phyloP scores from a whole-genome alignment of 1,284 basidiomycete genomes.

The Termitomyces sp. region DNA sequence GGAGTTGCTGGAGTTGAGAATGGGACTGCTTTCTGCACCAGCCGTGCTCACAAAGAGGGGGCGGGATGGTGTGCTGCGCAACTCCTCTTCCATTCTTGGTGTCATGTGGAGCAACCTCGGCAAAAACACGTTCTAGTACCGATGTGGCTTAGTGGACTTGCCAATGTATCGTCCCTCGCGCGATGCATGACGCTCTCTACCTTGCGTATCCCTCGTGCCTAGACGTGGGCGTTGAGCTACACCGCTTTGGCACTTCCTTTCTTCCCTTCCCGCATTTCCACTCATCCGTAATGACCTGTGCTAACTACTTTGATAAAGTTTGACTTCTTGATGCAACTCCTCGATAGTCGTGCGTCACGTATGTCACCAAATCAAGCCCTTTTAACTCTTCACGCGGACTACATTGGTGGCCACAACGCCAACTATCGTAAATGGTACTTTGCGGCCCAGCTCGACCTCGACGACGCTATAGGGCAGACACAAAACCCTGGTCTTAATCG shows the following conservation, averaged over 20 bases:
- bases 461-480: conserved; percentile 91
- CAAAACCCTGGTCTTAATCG: conserved; percentile 90
- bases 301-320: conserved; percentile 48
- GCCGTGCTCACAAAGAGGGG: background rate
- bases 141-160: background rate
- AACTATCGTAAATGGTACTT: conserved; percentile 99
- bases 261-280: conserved; percentile 3
- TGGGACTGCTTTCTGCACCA: background rate
- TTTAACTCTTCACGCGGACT: conserved; percentile 94
- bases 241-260: background rate
- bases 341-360: conserved; percentile 94
- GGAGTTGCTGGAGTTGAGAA: background rate
- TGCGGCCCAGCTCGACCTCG: conserved; percentile 96
- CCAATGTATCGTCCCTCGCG: background rate
- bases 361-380: conserved; percentile 97
- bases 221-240: background rate
- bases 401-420: conserved; percentile 95
- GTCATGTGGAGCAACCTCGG: background rate
- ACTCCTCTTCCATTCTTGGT: conserved; percentile 6
- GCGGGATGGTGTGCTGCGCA: background rate
- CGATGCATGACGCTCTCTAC: too few species aligned
- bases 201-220: background rate
- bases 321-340: conserved; percentile 97
- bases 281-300: conserved; percentile 13
- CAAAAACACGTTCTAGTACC: background rate